Conservation (phyloP, 768 basidiomycete species). For the Floccularia luteovirens region DNA sequence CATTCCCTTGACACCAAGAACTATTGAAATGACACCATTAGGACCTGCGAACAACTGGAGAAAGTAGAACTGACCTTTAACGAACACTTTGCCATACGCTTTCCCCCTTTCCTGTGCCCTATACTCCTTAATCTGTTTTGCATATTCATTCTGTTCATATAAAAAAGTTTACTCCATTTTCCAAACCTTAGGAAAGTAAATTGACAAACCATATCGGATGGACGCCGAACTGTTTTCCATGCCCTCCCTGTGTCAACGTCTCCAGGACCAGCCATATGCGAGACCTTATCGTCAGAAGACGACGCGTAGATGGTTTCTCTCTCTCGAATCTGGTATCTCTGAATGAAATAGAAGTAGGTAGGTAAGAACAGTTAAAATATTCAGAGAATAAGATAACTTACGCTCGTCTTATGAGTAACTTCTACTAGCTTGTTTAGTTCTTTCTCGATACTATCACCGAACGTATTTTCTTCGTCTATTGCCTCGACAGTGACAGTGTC, state of each 20-base stretch:
- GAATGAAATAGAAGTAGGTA: conserved; percentile 14
- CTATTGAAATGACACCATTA: conserved; percentile 29
- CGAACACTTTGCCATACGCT: conserved; percentile 88
- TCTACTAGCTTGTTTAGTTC: conserved; percentile 63
- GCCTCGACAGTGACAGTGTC: conserved; percentile 25
- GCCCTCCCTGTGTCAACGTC: conserved; percentile 79
- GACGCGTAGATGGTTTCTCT: conserved; percentile 78
- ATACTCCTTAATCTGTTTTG: conserved; percentile 82
- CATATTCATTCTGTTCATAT: conserved; percentile 77
- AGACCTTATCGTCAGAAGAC: conserved; percentile 68
- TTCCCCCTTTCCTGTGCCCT: conserved; percentile 76
- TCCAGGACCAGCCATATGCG: conserved; percentile 66
- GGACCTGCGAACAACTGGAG: background rate
- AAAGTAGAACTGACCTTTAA: conserved; percentile 54
- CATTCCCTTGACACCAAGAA: conserved; percentile 67
- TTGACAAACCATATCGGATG: conserved; percentile 86
- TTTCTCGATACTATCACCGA: conserved; percentile 65
- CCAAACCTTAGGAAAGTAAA: conserved; percentile 1
- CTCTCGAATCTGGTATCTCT: conserved; percentile 82
- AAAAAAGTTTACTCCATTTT: conserved; percentile 5
- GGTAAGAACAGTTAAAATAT: conserved; percentile 6
- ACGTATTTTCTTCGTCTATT: conserved; percentile 34
- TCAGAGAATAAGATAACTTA: conserved; percentile 17
- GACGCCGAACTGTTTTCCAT: conserved; percentile 82
- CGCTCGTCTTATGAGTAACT: conserved; percentile 33